Conservation (phyloP, 306 rosid species). For the Sicyos edulis region DNA sequence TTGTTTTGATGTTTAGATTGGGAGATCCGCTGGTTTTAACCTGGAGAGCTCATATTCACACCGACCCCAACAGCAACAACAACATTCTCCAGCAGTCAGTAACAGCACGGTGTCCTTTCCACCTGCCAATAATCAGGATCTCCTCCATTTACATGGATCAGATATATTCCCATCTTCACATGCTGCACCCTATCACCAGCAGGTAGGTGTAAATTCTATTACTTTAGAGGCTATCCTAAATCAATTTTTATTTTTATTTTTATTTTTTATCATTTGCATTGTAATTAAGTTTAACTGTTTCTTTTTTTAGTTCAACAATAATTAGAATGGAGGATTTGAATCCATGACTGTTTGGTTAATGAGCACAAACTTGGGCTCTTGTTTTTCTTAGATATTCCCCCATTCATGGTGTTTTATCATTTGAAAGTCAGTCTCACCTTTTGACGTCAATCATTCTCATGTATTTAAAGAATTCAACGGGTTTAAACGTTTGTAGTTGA, state of each 20-base stretch:
- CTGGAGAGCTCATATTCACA: constrained; percentile 74
- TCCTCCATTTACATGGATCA: constrained; percentile 83
- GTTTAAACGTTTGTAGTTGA: constrained; percentile 4
- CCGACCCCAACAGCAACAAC: constrained; percentile 85
- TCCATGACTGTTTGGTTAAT: too few relatives aligned
- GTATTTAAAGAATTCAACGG: not conserved
- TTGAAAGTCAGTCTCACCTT: not conserved
- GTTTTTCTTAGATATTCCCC: not conserved
- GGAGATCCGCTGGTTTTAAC: constrained; percentile 83
- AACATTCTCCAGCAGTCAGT: constrained; percentile 79
- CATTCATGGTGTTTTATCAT: not conserved
- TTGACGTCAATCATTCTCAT: not conserved
- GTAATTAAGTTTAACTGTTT: too few relatives aligned
- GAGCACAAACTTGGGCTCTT: too few relatives aligned
- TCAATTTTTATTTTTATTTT: not conserved
- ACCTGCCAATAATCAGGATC: constrained; percentile 83
- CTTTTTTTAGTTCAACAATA: too few relatives aligned
- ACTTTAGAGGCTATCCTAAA: not conserved
- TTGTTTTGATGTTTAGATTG: constrained; percentile 47
- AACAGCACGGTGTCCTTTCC: constrained; percentile 75
- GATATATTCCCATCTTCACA: constrained; percentile 84
- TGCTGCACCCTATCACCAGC: constrained; percentile 85
- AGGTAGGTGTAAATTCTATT: constrained; percentile 69
- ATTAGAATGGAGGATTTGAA: too few relatives aligned
- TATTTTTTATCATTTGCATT: not conserved